A percentile compares a stretch with the other conserved stretches of the same genome.
Conservation (phyloP, 805 yeast species). For the Suhomyces vadensis region DNA sequence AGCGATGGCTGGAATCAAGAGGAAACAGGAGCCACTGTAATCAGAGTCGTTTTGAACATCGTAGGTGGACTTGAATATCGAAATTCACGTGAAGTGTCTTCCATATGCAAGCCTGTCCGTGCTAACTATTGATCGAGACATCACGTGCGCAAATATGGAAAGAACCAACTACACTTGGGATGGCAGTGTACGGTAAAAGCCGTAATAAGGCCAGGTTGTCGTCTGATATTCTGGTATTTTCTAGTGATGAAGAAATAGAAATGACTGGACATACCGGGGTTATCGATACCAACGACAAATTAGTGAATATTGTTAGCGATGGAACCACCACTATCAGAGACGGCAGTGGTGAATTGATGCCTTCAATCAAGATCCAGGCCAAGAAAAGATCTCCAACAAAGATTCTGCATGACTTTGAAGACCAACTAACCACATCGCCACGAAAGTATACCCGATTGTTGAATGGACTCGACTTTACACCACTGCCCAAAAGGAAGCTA, state of each 20-base stretch:
- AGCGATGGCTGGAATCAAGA: no score
- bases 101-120: no score
- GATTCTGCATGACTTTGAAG: background rate
- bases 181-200: conserved; percentile 17
- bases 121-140: no score
- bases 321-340: background rate
- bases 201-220: conserved; percentile 4
- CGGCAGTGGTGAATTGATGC: conserved; percentile 5
- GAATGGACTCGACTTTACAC: background rate
- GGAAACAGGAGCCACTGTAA: no score
- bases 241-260: conserved; percentile 17
- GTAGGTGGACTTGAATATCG: no score
- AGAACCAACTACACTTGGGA: conserved; percentile 3
- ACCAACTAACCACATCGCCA: conserved; percentile 21
- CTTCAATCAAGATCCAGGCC: conserved; percentile 4
- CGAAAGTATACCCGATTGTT: conserved; percentile 9
- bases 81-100: no score
- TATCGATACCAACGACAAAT: background rate
- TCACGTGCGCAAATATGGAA: conserved; percentile 1
- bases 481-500: background rate
- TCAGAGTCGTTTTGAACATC: no score
- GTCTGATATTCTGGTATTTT: conserved; percentile 11
- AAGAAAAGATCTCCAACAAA: conserved; percentile 2
- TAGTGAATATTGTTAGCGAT: conserved; percentile 2
- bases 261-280: background rate